Base-by-base conservation (phyloP, 2,329 filamentous ascomycete species). In the Mycosphaerelloides madeirae region DNA sequence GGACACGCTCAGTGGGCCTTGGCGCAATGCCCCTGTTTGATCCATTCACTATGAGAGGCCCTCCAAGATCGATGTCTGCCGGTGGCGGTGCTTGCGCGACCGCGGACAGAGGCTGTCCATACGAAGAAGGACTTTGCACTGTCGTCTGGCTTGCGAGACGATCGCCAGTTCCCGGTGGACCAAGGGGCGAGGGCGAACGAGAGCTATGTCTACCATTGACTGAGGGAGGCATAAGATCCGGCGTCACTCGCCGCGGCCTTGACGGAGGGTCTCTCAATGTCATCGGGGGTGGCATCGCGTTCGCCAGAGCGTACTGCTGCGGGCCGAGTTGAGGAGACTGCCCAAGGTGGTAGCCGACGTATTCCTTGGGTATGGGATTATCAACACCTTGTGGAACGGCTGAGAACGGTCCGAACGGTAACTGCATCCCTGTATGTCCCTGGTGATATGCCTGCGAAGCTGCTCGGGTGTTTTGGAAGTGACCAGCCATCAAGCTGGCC, bases 291-390 rank as follows among this genome's bases (percentile, higher is more conserved):
- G 60, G 54, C 36, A 62, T 61, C 37, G 67, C 63, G 31, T 64
- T 59, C 14, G 44, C 45, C 6, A 46, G 41, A 28, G 46, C 41
- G 14, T 57, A 49, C 42, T 58, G 61, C 36, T 64, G 62, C 16
- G 63, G 64, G 13, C 63, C 57, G 38, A 66, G 58, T 45, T 65
- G 62, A 8, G 66, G 62, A 35, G 72, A 69, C 19, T 73, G 69
- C 9, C 65, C 67, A 34, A 75, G 62, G 44, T 69, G 72, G 53
- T 76, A 76, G 3, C 72, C 72, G 11, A 73, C 63, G 51, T 75
- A 75, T 47, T 76, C 72, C 53, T 75, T 74, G 1, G 72, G 69
- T 38, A 68, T 65, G 9, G 65, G 64, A 41, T 61, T 63, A 12
- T 65, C 61, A 7, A 55, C 38, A 22, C 50, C 31, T 16, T 54